Evolutionary conservation across 257 asterid genomes (phyloP), one percentile per base, ranked within the genome.

Genomic region (Plantago major): DNA sequence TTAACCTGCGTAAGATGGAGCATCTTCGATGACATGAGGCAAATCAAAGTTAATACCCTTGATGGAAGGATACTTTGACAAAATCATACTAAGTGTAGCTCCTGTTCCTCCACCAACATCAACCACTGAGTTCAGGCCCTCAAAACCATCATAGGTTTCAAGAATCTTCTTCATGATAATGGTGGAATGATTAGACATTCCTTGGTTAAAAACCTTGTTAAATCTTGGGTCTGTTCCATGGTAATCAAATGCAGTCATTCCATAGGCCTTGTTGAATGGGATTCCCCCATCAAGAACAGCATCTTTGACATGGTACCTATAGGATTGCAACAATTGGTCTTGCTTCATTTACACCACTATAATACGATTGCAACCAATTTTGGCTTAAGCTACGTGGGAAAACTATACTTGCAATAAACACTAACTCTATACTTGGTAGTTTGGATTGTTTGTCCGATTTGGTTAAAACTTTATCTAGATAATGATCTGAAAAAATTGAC

Each of bases 21-120:
- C 95, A 59, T 86, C 93, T 43, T 76, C 67, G 14, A 86, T 76
- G 13, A 92, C 98, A 58, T 89, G 98, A 0, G 95, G 84, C 46
- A 92, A 67, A 69, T 92, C 98, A 50, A 92, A 86, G 69, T 86
- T 89, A 17, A 92, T 75, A 50, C 93, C 98, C 67, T 84, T 81
- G 7, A 86, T 81, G 0, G 70, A 59, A 0, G 98, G 95, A 57
- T 86, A 55, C 37, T 84, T 86, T 26, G 92, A 70, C 26, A 84
- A 53, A 44, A 92, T 92, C 93, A 82, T 84, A 38, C 62, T 79
- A 9, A 92, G 81, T 0, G 95, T 81, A 7, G 93, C 94, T 10
- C 98, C 98, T 0, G 70, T 82, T 17, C 97, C 97, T 26, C 98
- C 98, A 18, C 97, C 98, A 45, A 92, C 97, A 65, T 92, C 98